Conservation (phyloP, 2,329 filamentous ascomycete species). For the Cladosporium sp. region DNA sequence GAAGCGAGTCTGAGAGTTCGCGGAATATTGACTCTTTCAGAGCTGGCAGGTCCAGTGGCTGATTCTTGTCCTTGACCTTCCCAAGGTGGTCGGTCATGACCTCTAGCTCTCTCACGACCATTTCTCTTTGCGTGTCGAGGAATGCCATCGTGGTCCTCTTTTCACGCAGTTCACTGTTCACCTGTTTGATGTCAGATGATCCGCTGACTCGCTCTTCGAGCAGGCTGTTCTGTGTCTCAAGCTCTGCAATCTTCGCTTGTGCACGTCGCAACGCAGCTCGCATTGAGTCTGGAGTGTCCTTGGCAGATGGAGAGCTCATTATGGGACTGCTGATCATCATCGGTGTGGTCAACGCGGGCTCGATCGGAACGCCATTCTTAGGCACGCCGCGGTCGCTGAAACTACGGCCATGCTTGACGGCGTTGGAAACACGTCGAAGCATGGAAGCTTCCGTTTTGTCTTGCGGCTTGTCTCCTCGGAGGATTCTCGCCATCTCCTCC, state of each 20-base stretch:
- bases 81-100: conserved; percentile 85
- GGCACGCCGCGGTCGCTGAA: conserved; percentile 59
- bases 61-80: conserved; percentile 75
- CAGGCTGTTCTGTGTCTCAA: conserved; percentile 70
- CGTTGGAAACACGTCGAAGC: conserved; percentile 84
- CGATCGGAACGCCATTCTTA: conserved; percentile 3
- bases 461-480: conserved; percentile 60
- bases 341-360: conserved; percentile 16
- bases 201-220: conserved; percentile 52
- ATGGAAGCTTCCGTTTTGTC: conserved; percentile 56
- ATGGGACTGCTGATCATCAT: conserved; percentile 26
- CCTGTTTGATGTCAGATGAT: conserved; percentile 62
- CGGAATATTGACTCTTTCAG: conserved; percentile 59
- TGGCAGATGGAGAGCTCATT: conserved; percentile 49
- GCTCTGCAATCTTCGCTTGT: conserved; percentile 79
- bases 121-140: conserved; percentile 88
- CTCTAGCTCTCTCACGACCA: conserved; percentile 88
- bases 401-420: conserved; percentile 86
- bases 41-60: conserved; percentile 73
- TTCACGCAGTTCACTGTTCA: conserved; percentile 83
- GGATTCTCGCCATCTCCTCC: conserved; percentile 87
- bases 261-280: conserved; percentile 75
- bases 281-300: conserved; percentile 42
- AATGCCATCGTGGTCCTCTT: conserved; percentile 95
- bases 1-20: conserved; percentile 59